These are phyloP conservation scores for Leccinum truebloodii DNA, from an alignment of 768 basidiomycete genomes.

Conservation along the genomic window DNA sequence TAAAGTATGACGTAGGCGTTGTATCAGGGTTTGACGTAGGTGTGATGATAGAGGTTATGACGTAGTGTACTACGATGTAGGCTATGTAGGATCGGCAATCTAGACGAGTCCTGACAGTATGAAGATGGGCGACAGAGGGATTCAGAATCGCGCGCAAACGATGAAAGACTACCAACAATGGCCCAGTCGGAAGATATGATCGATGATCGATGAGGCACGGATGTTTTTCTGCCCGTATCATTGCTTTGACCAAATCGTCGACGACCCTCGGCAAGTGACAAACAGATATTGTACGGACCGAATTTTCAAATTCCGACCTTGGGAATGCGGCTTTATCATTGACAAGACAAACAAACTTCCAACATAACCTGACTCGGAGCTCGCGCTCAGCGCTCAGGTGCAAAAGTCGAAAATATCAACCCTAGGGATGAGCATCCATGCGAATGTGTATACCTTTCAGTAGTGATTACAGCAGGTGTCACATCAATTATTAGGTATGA, in stretches of 20 bases:
- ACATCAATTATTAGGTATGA: not conserved
- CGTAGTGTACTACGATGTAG: too few species aligned
- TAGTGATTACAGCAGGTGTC: not conserved
- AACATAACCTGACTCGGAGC: too few species aligned
- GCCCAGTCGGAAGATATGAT: not conserved
- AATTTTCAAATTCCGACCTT: not conserved
- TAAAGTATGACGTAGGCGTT: too few species aligned
- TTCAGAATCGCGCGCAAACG: not conserved
- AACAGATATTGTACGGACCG: not conserved
- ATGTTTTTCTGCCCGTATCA: not conserved
- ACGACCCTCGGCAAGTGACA: not conserved
- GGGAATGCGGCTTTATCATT: not conserved
- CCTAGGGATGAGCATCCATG: too few species aligned
- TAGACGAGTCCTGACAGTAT: too few species aligned
- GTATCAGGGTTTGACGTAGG: too few species aligned
- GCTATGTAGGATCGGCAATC: too few species aligned
- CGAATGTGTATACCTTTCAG: too few species aligned
- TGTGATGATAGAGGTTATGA: too few species aligned
- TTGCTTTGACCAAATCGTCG: not conserved
- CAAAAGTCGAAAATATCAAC: not conserved
- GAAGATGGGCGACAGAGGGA: not conserved
- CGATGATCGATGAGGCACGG: not conserved
- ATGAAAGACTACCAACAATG: not conserved
- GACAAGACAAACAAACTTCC: not conserved
- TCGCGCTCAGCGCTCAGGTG: not conserved